Evolutionary conservation across 306 rosid species (phyloP), one percentile per base, ranked within the genome.

Genomic region (Malus asiatica): DNA sequence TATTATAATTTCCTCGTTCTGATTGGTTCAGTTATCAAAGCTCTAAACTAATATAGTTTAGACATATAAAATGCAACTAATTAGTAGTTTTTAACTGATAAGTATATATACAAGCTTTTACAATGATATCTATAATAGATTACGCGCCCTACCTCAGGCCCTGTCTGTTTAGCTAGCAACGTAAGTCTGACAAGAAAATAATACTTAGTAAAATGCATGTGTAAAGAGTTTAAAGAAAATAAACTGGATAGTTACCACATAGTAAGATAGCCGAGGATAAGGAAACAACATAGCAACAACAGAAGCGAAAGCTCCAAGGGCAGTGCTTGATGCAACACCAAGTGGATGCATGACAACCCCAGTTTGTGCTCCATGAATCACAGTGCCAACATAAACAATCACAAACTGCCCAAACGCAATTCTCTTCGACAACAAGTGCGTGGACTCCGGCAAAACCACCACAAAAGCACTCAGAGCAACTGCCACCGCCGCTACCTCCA

Each of bases 291-390:
- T 58, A 52, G 90, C 93, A 11, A 88, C 62, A 16, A 87, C 59
- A 71, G 97, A 81, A 76, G 98, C 98, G 3, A 90, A 6, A 45
- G 90, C 98, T 63, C 98, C 98, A 35, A 90, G 86, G 0, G 87
- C 88, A 0, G 96, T 88, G 20, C 89, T 83, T 1, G 86, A 76
- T 0, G 88, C 97, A 8, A 86, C 97, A 10, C 81, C 86, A 80
- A 91, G 53, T 5, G 91, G 84, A 42, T 83, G 91, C 76, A 57
- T 62, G 48, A 83, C 27, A 29, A 82, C 77, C 2, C 87, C 84
- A 10, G 48, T 73, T 58, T 81, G 16, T 3, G 79, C 83, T 5
- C 91, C 93, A 65, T 76, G 42, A 30, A 91, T 45, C 30, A 81
- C 92, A 3, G 89, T 83, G 11, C 90, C 91, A 3, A 93, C 93